phyloP scores from a whole-genome alignment of 1,139 yeast genomes.

The Candida buenavistaensis region DNA sequence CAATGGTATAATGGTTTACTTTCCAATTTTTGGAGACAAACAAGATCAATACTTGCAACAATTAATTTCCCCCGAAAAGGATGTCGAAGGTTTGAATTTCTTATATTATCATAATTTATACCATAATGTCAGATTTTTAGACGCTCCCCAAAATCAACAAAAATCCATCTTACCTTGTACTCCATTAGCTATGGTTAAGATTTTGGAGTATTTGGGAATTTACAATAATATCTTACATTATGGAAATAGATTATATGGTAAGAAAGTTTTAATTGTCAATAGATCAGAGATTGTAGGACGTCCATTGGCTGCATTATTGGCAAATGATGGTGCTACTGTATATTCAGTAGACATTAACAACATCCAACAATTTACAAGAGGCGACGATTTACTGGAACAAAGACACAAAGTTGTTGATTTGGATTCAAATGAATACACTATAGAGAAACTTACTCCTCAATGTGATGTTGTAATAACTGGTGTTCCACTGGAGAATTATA shows the following conservation, averaged over 20 bases:
- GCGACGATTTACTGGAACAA: constrained; percentile 80
- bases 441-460: constrained; percentile 65
- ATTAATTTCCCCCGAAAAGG: constrained; percentile 81
- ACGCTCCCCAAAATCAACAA: constrained; percentile 60
- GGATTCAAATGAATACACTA: constrained; percentile 40
- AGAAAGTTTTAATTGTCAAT: constrained; percentile 85
- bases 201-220: constrained; percentile 83
- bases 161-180: constrained; percentile 95
- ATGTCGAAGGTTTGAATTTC: constrained; percentile 93
- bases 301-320: constrained; percentile 91
- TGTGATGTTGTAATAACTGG: constrained; percentile 96
- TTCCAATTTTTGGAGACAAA: constrained; percentile 93
- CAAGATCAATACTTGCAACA: constrained; percentile 97
- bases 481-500: constrained; percentile 80
- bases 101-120: constrained; percentile 90
- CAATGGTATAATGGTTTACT: constrained; percentile 96
- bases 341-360: constrained; percentile 88
- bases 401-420: constrained; percentile 84
- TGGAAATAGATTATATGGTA: constrained; percentile 92
- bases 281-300: constrained; percentile 96
- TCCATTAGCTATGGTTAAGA: constrained; percentile 91
- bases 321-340: constrained; percentile 96
- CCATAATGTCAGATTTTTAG: constrained; percentile 85
- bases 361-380: constrained; percentile 89
- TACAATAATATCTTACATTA: constrained; percentile 79